Evolutionary conservation across 768 basidiomycete species (phyloP), one percentile per base, ranked within the genome.

Genomic region (Pleurotus ostreatus): DNA sequence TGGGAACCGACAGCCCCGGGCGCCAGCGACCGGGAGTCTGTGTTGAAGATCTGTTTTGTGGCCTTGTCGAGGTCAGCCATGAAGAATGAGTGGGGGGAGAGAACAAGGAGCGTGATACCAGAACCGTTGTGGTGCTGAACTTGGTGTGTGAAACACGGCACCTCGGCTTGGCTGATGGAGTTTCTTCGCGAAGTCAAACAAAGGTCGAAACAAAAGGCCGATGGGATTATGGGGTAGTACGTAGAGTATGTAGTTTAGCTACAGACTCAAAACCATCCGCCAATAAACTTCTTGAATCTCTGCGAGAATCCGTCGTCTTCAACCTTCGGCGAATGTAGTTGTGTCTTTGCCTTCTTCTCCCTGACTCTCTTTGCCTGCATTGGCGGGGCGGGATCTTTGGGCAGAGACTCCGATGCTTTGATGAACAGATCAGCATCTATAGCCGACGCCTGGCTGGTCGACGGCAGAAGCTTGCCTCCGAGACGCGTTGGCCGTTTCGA

Each of bases 1-100:
- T 92, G 90, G n/a, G 83, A 83, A 59, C 79, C 86, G 25, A 92
- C 90, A 55, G 90, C 89, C 57, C 79, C 78, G 71, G 90, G 89
- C 78, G 83, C 84, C 80, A 88, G 84, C 78, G 85, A 78, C 80
- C 88, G 73, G 39, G 77, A 72, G 58, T 74, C 75, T 47, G 54
- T 37, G 44, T 56, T 58, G 52, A 65, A 69, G 60, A 79, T 70
- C 57, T 81, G 63, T 15, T 75, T 53, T 51, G 70, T 69, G 49
- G 75, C 73, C 62, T 71, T 67, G 56, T 71, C 65, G 49, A 77
- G 68, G 53, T 65, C 65, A 55, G 72, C 68, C 73, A 75, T 75
- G 22, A 57, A 7, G 26, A 55, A 59, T 4, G 22, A 23, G 22
- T 23, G 22, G 22, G 22, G 22, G 46, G 43, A 60, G 48, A n/a